Percentiles rank a stretch among this genome's conserved stretches.
These are phyloP conservation scores for Cercospora canescens DNA, from an alignment of 2,329 filamentous ascomycete genomes.

Conservation along the genomic window DNA sequence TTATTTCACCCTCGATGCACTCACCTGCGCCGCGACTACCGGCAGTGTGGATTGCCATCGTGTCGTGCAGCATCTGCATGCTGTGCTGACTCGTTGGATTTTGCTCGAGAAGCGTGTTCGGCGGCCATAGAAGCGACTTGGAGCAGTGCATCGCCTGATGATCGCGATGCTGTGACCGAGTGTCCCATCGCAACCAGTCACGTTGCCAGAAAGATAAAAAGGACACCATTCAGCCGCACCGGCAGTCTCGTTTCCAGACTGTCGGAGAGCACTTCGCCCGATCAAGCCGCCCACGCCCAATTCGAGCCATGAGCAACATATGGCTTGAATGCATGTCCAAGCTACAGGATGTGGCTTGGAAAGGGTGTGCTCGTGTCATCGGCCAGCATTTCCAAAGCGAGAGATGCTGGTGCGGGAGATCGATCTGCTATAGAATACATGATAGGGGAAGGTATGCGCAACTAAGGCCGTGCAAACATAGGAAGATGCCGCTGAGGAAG, in stretches of 20 bases:
- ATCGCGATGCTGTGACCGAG: background rate
- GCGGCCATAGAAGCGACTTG: background rate
- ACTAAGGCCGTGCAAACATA: background rate
- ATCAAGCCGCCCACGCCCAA: constrained; percentile 6
- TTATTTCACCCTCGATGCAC: background rate
- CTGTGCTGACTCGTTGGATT: background rate
- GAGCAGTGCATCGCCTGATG: background rate
- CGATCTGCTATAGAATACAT: background rate
- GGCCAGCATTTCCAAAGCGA: background rate
- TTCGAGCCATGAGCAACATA: background rate
- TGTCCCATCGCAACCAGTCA: background rate
- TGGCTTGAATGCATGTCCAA: background rate
- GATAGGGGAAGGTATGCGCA: background rate
- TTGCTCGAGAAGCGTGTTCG: background rate
- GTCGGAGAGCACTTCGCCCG: constrained; percentile 3
- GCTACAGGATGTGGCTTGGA: background rate
- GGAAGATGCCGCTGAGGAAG: background rate
- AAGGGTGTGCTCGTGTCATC: background rate
- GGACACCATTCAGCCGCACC: background rate
- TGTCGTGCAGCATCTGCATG: background rate
- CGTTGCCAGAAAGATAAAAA: background rate
- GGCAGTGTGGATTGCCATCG: background rate
- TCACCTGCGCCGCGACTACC: background rate
- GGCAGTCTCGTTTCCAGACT: constrained; percentile 6
- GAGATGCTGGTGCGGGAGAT: background rate